phyloP scores from a whole-genome alignment of 371 early-diverging fungal genomes.

The Choanephora cucurbitarum region DNA sequence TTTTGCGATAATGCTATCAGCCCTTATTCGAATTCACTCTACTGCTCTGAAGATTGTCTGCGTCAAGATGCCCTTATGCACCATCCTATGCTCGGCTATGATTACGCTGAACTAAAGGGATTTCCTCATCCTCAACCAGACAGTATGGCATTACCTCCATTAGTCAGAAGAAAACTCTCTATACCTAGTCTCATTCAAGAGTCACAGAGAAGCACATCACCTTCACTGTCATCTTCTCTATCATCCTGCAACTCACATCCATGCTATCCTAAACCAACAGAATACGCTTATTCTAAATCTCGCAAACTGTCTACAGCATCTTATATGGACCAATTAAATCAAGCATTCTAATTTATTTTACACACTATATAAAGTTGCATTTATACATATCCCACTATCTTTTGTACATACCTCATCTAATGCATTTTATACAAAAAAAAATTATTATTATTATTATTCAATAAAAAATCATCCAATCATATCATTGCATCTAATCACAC shows the following conservation, averaged over 20 bases:
- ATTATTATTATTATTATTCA: no score
- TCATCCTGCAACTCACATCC: no score
- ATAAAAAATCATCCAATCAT: no score
- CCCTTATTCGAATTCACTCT: constrained; percentile 29
- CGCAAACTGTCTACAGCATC: constrained; percentile 10
- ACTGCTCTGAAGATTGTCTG: constrained; percentile 31
- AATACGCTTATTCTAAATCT: constrained; percentile 18
- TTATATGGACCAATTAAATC: constrained; percentile 26
- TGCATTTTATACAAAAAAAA: no score
- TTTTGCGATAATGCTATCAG: constrained; percentile 33
- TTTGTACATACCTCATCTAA: constrained; percentile 1
- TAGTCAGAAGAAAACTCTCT: constrained; percentile 20
- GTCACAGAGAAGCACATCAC: constrained; percentile 13
- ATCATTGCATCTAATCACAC: no score
- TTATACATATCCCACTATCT: no score
- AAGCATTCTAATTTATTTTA: constrained; percentile 12
- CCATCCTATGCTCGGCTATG: constrained; percentile 34
- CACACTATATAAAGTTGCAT: constrained; percentile 3
- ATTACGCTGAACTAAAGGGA: constrained; percentile 31
- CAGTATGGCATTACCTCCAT: constrained; percentile 1
- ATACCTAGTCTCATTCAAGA: constrained; percentile 1
- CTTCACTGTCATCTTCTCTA: constrained; percentile 22
- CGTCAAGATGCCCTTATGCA: constrained; percentile 25
- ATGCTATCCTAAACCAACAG: constrained; percentile 3
- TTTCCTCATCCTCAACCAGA: constrained; percentile 31